phyloP scores from a whole-genome alignment of 768 basidiomycete species.

The Russula ochroleuca region DNA sequence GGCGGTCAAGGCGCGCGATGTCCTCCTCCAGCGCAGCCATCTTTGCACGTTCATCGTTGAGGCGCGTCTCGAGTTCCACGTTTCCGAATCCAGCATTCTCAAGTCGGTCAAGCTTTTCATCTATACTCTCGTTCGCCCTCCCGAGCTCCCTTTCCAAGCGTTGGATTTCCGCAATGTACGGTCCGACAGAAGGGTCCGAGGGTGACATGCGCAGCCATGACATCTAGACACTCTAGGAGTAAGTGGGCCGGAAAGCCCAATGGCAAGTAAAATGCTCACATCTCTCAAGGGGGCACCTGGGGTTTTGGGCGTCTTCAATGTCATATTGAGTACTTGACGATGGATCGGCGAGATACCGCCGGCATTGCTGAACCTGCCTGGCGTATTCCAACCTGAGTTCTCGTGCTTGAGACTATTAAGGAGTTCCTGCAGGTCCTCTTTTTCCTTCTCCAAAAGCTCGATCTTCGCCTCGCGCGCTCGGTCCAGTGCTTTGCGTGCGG shows the following conservation, averaged over 20 bases:
- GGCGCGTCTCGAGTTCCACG: slow-evolving; percentile 61
- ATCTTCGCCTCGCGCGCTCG: slow-evolving; percentile 72
- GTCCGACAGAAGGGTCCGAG: slow-evolving; percentile 52
- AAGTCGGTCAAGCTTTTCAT: slow-evolving; percentile 82
- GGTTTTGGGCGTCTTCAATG: slow-evolving; percentile 64
- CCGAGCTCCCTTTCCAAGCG: slow-evolving; percentile 73
- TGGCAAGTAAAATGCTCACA: slow-evolving; percentile 41
- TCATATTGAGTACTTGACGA: slow-evolving; percentile 65
- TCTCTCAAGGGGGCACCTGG: slow-evolving; percentile 76
- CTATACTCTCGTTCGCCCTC: slow-evolving; percentile 76
- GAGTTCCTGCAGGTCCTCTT: slow-evolving; percentile 69
- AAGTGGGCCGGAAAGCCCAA: slow-evolving; percentile 19
- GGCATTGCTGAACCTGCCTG: slow-evolving; percentile 48
- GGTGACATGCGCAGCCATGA: slow-evolving; percentile 68
- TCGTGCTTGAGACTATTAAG: slow-evolving; percentile 55
- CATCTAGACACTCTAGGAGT: slow-evolving; percentile 42
- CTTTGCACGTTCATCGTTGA: slow-evolving; percentile 63
- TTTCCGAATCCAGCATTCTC: slow-evolving; percentile 76
- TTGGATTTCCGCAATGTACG: slow-evolving; percentile 66
- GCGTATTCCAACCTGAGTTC: slow-evolving; percentile 51
- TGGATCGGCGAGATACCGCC: slow-evolving; percentile 75
- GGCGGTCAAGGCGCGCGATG: slow-evolving; percentile 56
- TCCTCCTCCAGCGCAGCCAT: slow-evolving; percentile 63
- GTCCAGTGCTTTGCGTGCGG: slow-evolving; percentile 71
- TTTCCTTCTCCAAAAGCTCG: slow-evolving; percentile 70